Evolutionary conservation across 2,329 filamentous ascomycete species (phyloP), one percentile per base, ranked within the genome.

Genomic region (Botryotinia globosa): DNA sequence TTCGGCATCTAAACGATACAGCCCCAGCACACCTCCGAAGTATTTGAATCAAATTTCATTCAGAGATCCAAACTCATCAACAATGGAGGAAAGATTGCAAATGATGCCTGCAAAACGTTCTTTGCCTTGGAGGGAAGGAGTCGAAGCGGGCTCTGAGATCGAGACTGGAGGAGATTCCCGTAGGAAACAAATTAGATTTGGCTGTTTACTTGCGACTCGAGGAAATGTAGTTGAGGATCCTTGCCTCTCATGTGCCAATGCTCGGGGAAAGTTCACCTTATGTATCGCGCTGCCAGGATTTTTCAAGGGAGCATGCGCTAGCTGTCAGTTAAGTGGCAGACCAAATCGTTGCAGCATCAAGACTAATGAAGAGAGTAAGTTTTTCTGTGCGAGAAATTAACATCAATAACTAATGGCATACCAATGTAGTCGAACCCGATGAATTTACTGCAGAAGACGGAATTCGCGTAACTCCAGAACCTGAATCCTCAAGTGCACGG

Each of bases 271-370:
- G 67, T 80, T 80, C 72, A 75, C 68, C 59, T 72, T 78, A 45
- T 80, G 79, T 58, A 76, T 80, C 34, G 78, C 78, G 39, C 71
- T 80, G 37, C 78, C 78, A n/a, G 79, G 79, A 10, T 80, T 78
- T 72, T 80, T 80, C 73, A 80, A 80, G 70, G 79, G 79, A 48
- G 79, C 79, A 69, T 80, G 79, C 69, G 79, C 79, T 16, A 77
- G 76, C 54, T 80, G 79, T 73, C 79, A 80, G 72, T 73, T 80
- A 25, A 80, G 78, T 66, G 79, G 79, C 22, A 71, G 78, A 45
- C 79, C 79, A 34, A 80, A 80, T 67, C 74, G 78, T 22, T 80
- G 79, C 66, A 79, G 76, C 63, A 80, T 80, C 25, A 80, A 80
- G 73, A 75, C 76, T 51, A 75, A 76, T 69, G 79, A 80, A 62